Base-by-base conservation (phyloP, 352 stramenopile species). In the Phytophthora tentaculata region DNA sequence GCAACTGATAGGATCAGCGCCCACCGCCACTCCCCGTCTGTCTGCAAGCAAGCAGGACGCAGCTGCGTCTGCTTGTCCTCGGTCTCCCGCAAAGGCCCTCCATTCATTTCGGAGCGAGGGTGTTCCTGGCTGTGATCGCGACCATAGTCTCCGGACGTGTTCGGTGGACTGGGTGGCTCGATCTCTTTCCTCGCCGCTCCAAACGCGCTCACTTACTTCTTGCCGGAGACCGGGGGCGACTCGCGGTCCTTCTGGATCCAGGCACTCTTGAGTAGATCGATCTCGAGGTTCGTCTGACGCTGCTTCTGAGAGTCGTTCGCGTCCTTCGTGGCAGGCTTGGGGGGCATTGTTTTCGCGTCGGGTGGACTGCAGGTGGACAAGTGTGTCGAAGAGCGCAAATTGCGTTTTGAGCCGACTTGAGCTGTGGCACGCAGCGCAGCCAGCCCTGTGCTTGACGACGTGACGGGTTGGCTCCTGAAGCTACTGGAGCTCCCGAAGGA, bases 161-260 rank as follows among this genome's bases (percentile, higher is more conserved):
- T 64, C 17, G 57, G 22, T 64, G 20, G 24, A 26, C n/a, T 20
- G 37, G 9, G 26, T 14, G 20, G 13, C 19, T 52, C 48, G 23
- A 22, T 26, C 22, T n/a, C 52, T 50, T 35, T 55, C 54, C 28
- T 24, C 19, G 4, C 54, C 54, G 41, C 20, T 23, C 23, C 37
- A 23, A 23, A 55, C 49, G 49, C 23, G 53, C 44, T 19, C 41
- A 51, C 14, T 72, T 78, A 75, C 61, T 78, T 75, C 62, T 75
- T 78, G 48, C 52, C 57, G 9, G 51, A 45, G 50, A 56, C 65
- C 23, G 71, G 71, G 16, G 71, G 71, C 26, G 71, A 73, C 35
- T 86, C 79, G 47, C 79, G 79, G 71, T 86, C 79, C 66, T 86
- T 86, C 49, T 80, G 79, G 61, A 86, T 86, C 79, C 76, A 84